phyloP scores from a whole-genome alignment of 1,284 basidiomycete species.

The Boletus calvinii region DNA sequence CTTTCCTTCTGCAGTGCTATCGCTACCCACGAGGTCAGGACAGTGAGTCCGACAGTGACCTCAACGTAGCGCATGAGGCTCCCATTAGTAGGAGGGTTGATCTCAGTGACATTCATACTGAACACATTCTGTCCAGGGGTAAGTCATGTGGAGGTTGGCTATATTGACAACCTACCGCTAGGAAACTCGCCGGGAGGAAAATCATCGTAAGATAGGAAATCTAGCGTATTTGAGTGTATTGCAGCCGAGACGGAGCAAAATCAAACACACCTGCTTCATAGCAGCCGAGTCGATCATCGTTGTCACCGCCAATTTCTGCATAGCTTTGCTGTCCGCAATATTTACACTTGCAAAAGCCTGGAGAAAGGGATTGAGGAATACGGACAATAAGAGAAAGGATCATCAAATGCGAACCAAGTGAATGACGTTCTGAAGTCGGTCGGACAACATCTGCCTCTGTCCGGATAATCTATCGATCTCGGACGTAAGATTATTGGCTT shows the following conservation, averaged over 20 bases:
- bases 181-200: slow-evolving; percentile 31
- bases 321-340: slow-evolving; percentile 46
- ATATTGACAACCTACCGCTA: slow-evolving; percentile 37
- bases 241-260: not conserved
- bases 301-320: slow-evolving; percentile 45
- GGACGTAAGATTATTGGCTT: slow-evolving; percentile 42
- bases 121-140: slow-evolving; percentile 31
- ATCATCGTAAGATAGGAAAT: slow-evolving; percentile 35
- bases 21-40: slow-evolving; percentile 49
- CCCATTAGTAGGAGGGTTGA: slow-evolving; percentile 32
- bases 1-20: slow-evolving; percentile 33
- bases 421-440: slow-evolving; percentile 52
- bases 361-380: not conserved
- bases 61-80: slow-evolving; percentile 43
- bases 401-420: slow-evolving; percentile 33
- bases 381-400: not conserved
- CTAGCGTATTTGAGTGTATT: slow-evolving; percentile 16
- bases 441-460: slow-evolving; percentile 44
- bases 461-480: slow-evolving; percentile 47
- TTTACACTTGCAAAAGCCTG: slow-evolving; percentile 52
- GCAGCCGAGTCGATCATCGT: slow-evolving; percentile 48
- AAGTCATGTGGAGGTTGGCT: not conserved
- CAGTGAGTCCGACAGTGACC: slow-evolving; percentile 45
- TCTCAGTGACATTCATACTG: slow-evolving; percentile 41
- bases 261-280: slow-evolving; percentile 44